Base-by-base conservation (phyloP, 805 yeast genomes). In the Suhomyces emberorum region DNA sequence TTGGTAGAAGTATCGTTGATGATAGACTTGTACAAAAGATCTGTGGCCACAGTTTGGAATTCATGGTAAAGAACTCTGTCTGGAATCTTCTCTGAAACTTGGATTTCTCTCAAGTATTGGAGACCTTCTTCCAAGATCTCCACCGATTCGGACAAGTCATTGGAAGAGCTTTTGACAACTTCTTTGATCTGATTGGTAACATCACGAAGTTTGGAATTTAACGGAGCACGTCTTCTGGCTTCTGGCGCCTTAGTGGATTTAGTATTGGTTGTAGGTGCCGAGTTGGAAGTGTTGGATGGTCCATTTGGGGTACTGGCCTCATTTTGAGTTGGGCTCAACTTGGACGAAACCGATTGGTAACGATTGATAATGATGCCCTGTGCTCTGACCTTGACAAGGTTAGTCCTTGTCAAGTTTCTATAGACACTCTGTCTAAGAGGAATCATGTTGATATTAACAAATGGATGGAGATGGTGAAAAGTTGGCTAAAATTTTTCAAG, bases 121-220 rank as follows among this genome's bases (percentile, higher is more conserved):
- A 66, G 46, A 2, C 72, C 72, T 43, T 68, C 72, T 30, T 65
- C 68, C 34, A 65, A 56, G 31, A 68, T 66, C 21, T 60, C 67
- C 17, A 56, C 38, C 12, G 61, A 46, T 34, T 66, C 73, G 8
- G 43, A 21, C 19, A 62, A 42, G 24, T 52, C 55, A 8, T 30
- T 26, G 11, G 37, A 32, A 4, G 46, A 16, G 6, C 50, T 38
- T 12, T 47, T 41, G 20, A 61, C 54, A 1, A 65, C 51, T 4
- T 41, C 38, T 7, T 41, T 36, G 30, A 68, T 53, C 43, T 66
- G 72, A 8, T 44, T 44, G 10, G 59, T 42, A 24, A 68, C 61
- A 38, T 66, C 71, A 12, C 50, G 47, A 32, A 65, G 50, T 41
- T 62, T 63, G 10, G 54, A 42, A 49, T 61, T 57, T 38, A 47